Base-by-base conservation (phyloP, 2,329 filamentous ascomycete species). In the Exophiala calicioides region DNA sequence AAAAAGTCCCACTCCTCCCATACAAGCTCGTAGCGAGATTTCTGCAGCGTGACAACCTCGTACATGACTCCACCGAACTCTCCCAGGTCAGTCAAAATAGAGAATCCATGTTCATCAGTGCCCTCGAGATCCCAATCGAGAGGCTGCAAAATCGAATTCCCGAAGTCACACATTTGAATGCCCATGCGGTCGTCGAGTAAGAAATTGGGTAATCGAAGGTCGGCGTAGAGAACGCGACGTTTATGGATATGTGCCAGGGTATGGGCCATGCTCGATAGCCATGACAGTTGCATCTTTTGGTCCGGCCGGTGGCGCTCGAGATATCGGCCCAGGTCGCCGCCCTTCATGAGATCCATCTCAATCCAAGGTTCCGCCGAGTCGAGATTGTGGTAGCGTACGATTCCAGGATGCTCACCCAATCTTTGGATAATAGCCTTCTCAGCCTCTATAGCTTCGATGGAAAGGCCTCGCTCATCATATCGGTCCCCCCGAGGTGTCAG, bases 41-140 rank as follows among this genome's bases (percentile, higher is more conserved):
- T n/a, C n/a, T n/a, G n/a, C n/a, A n/a, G n/a, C 52, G 47, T 59
- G 7, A 62, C 32, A 32, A 65, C 50, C 46, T 64, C 58, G 41
- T 60, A 66, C 31, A 65, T 62, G 10, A 65, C 62, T 20, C 57
- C 48, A 5, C 61, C 63, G 12, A 67, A 55, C 9, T 59, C 55
- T 2, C 60, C 61, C 34, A 67, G 61, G 44, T 67, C 62, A 10
- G 56, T 64, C n/a, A 52, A 52, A 10, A 57, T 55, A 1, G 58
- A 58, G 39, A 55, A 62, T 19, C 59, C 62, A 53, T 51, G 5
- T 16, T 62, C 58, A 48, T 65, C 54, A 2, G 52, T 54, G 8
- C 46, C 44, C 5, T 61, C 52, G 54, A 66, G 62, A 45, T 57
- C 23, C 12, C 49, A 39, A 36, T 59, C 52, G 3, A 58, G 39